Conservation (phyloP, 2,329 filamentous ascomycete species). For the Amylocarpus encephaloides region DNA sequence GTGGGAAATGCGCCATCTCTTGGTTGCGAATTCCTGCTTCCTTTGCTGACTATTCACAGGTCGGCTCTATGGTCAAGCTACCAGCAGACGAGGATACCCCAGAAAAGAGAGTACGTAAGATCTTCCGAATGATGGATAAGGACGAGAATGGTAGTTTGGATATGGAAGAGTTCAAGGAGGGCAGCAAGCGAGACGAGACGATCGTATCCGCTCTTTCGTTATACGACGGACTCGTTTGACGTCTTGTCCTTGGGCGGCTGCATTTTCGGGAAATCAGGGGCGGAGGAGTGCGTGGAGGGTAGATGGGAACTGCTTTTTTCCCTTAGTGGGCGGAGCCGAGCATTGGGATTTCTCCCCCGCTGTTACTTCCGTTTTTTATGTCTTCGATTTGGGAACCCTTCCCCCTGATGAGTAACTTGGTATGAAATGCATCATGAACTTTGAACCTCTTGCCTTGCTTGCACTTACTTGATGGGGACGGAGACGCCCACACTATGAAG, state of each 20-base stretch:
- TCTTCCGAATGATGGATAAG: conserved; percentile 99
- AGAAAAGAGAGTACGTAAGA: conserved; percentile 96
- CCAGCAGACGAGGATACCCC: conserved; percentile 98
- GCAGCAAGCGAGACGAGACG: conserved; percentile 96
- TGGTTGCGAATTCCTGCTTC: background rate
- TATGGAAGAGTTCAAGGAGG: conserved; percentile 98
- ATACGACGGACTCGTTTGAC: conserved; percentile 87
- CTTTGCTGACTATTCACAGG: conserved; percentile 45
- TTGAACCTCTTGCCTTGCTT: too few relatives aligned
- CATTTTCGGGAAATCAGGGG: background rate
- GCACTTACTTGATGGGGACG: too few relatives aligned
- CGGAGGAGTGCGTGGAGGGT: background rate
- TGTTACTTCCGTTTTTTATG: conserved; percentile 1
- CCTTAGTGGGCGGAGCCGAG: background rate
- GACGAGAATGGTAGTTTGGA: conserved; percentile 97
- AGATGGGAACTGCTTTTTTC: background rate
- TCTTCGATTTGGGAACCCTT: background rate
- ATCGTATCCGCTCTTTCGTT: conserved; percentile 95
- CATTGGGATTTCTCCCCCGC: background rate
- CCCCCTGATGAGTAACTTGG: background rate
- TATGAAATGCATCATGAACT: background rate
- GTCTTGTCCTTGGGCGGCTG: background rate
- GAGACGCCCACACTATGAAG: too few relatives aligned
- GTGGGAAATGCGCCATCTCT: conserved; percentile 10
- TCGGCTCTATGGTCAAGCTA: conserved; percentile 98